Evolutionary conservation across 73 alveolate genomes (phyloP).

Genomic region (Paramecium octaurelia): DNA sequence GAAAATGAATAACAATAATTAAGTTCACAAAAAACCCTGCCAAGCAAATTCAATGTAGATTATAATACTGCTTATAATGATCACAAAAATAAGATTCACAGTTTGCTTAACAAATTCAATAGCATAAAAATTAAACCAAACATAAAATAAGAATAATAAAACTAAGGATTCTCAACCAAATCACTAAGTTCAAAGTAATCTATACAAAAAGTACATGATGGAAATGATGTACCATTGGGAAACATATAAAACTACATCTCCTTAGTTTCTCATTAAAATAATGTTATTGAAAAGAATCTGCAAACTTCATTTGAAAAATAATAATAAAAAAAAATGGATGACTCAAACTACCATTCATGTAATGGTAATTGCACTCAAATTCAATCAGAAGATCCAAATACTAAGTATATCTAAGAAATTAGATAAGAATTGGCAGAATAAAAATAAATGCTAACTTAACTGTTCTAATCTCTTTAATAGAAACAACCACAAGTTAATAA

Average conservation of each 20-base stretch:
- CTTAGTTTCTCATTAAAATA: not conserved
- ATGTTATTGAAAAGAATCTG: not conserved
- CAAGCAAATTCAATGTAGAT: not conserved
- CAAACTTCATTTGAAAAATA: not conserved
- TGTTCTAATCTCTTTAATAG: not conserved
- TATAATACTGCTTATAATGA: not conserved
- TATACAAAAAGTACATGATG: not conserved
- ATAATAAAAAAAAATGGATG: not conserved
- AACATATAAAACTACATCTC: not conserved
- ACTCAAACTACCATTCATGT: not conserved
- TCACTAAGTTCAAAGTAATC: not conserved
- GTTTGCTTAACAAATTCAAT: not conserved
- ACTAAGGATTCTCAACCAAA: not conserved
- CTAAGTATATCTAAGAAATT: not conserved
- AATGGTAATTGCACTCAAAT: not conserved
- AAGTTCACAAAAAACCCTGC: not conserved
- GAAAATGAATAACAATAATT: not conserved
- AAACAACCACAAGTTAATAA: not conserved
- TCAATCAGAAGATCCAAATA: not conserved
- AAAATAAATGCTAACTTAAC: not conserved
- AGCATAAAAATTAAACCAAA: not conserved
- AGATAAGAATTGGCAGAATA: conserved; percentile 5
- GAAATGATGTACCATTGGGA: not conserved
- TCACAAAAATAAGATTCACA: not conserved
- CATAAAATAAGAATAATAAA: not conserved